These are phyloP conservation scores for Citrus sinensis DNA, from an alignment of 345 rosid species.

Conservation along the genomic window DNA sequence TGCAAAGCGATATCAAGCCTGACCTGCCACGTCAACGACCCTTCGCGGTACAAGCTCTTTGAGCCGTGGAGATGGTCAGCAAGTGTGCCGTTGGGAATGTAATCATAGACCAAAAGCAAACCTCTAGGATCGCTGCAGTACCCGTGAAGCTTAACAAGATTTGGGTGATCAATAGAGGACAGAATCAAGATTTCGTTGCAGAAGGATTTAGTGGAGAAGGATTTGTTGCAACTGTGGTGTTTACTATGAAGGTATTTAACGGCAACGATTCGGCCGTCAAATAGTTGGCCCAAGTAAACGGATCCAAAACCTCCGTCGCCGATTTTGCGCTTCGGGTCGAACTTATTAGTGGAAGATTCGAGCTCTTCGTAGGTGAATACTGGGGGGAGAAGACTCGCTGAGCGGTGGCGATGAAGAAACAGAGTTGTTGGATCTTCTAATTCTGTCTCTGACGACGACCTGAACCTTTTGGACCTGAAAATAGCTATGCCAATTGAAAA, in stretches of 20 bases:
- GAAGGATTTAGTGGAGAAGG: slow-evolving; percentile 68
- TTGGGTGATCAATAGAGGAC: slow-evolving; percentile 75
- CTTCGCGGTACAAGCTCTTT: slow-evolving; percentile 24
- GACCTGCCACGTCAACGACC: slow-evolving; percentile 58
- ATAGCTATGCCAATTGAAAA: slow-evolving; percentile 40
- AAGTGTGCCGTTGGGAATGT: slow-evolving; percentile 82
- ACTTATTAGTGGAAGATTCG: slow-evolving; percentile 64
- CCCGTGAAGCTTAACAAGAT: slow-evolving; percentile 88
- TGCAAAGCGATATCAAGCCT: slow-evolving; percentile 81
- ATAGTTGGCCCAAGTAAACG: slow-evolving; percentile 69
- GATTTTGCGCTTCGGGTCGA: slow-evolving; percentile 77
- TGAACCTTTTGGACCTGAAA: slow-evolving; percentile 50
- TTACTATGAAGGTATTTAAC: slow-evolving; percentile 75
- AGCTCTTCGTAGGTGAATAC: slow-evolving; percentile 92
- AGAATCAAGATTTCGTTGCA: slow-evolving; percentile 91
- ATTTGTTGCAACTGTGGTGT: slow-evolving; percentile 44
- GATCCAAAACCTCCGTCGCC: slow-evolving; percentile 97
- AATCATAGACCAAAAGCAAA: slow-evolving; percentile 76
- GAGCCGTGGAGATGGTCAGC: slow-evolving; percentile 83
- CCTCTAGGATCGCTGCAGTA: slow-evolving; percentile 98
- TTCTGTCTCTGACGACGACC: slow-evolving; percentile 26
- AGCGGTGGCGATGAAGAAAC: slow-evolving; percentile 77
- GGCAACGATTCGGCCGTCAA: slow-evolving; percentile 70
- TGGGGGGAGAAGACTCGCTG: slow-evolving; percentile 74
- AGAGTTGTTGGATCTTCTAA: slow-evolving; percentile 70